Percentiles rank a stretch among this genome's conserved stretches.
phyloP scores from a whole-genome alignment of 495 filamentous ascomycete genomes.

The Hypomontagnella submonticulosa region DNA sequence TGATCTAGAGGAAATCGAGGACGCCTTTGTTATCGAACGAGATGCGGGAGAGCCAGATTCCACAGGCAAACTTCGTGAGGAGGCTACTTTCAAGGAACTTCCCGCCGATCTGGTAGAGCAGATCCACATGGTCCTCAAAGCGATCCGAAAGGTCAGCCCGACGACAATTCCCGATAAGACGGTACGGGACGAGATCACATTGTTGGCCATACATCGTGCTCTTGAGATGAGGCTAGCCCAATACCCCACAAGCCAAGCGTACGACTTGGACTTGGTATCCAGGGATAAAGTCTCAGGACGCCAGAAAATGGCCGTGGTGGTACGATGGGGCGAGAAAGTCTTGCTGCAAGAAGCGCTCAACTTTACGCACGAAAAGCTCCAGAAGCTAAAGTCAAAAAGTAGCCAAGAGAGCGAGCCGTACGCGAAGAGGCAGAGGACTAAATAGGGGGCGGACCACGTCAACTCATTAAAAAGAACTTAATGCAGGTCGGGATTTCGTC shows the following conservation, averaged over 20 bases:
- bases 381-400: conserved; percentile 47
- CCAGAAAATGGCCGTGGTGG: conserved; percentile 74
- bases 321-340: conserved; percentile 83
- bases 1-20: conserved; percentile 55
- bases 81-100: conserved; percentile 48
- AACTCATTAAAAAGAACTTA: neutral
- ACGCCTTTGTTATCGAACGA: conserved; percentile 59
- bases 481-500: conserved; percentile 20
- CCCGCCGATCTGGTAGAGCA: conserved; percentile 53
- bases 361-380: conserved; percentile 47
- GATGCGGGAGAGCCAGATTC: conserved; percentile 54
- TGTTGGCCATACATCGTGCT: conserved; percentile 53
- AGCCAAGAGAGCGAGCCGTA: conserved; percentile 50
- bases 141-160: conserved; percentile 51
- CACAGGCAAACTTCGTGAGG: conserved; percentile 43
- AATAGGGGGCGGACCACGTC: conserved; percentile 22
- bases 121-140: conserved; percentile 56
- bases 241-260: conserved; percentile 71
- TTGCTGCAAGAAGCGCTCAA: conserved; percentile 65
- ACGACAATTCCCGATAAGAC: conserved; percentile 53
- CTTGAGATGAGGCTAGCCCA: conserved; percentile 58
- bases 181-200: conserved; percentile 51
- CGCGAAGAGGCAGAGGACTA: conserved; percentile 55
- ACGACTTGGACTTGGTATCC: conserved; percentile 68
- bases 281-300: conserved; percentile 51